Conservation (phyloP, 208 protist genomes). For the Leishmania braziliensis region DNA sequence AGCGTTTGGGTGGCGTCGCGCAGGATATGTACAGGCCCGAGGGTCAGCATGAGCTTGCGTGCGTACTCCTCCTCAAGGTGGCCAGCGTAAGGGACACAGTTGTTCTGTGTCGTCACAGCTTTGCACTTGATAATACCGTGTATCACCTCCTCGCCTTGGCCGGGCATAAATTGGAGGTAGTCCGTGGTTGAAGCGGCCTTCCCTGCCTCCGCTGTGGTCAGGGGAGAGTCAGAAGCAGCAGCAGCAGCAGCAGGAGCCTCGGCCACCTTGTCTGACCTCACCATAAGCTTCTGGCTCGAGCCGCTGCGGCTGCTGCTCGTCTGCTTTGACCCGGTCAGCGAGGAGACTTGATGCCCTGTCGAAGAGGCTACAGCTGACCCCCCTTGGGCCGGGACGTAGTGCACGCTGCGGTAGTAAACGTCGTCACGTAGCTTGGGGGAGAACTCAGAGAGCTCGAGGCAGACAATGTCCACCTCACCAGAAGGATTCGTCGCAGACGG, state of each 20-base stretch:
- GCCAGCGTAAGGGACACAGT: constrained; percentile 78
- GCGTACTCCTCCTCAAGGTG: constrained; percentile 78
- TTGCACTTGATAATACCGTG: constrained; percentile 90
- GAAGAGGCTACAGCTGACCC: constrained; percentile 1
- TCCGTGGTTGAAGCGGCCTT: constrained; percentile 27
- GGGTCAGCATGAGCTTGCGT: constrained; percentile 84
- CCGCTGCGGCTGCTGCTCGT: not conserved
- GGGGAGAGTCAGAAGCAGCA: not conserved
- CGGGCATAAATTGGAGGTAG: constrained; percentile 77
- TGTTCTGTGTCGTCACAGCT: constrained; percentile 70
- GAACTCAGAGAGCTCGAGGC: constrained; percentile 86
- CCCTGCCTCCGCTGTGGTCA: constrained; percentile 3
- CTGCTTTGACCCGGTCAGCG: not conserved
- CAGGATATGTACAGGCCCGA: constrained; percentile 83
- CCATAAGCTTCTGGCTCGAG: constrained; percentile 17
- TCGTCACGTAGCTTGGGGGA: constrained; percentile 65
- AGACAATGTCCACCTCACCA: constrained; percentile 59
- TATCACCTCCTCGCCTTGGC: constrained; percentile 59
- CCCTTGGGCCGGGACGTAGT: constrained; percentile 56
- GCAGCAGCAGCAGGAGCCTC: not conserved
- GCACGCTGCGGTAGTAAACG: constrained; percentile 86
- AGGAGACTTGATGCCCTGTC: not conserved
- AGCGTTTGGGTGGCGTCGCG: constrained; percentile 64
- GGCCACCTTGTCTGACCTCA: constrained; percentile 8
- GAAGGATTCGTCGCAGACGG: constrained; percentile 32